Evolutionary conservation across 768 basidiomycete genomes (phyloP).

Genomic region (Amanita brunnescens): DNA sequence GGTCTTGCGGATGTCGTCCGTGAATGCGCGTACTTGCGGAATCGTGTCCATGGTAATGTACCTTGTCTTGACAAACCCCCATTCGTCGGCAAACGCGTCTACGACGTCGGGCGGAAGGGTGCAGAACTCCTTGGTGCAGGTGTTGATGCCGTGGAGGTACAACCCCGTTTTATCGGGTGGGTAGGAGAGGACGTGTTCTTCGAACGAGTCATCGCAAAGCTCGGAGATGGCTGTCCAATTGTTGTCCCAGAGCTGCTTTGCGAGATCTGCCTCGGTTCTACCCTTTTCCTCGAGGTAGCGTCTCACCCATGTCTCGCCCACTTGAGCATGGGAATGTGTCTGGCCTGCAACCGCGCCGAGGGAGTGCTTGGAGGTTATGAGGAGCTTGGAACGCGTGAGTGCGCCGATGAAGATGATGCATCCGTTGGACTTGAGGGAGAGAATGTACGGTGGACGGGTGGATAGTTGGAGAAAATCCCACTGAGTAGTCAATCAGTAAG

Average conservation of each 20-base stretch:
- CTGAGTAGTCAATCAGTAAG: constrained; percentile 27
- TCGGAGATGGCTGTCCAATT: constrained; percentile 90
- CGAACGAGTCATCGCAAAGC: constrained; percentile 97
- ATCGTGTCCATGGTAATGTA: constrained; percentile 53
- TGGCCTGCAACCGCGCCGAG: constrained; percentile 47
- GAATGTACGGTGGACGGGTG: constrained; percentile 69
- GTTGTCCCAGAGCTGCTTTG: constrained; percentile 64
- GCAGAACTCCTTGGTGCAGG: constrained; percentile 52
- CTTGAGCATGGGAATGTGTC: constrained; percentile 63
- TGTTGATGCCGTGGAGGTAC: constrained; percentile 89
- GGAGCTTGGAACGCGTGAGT: constrained; percentile 59
- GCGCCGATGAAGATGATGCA: constrained; percentile 96
- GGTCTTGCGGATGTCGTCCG: constrained; percentile 54
- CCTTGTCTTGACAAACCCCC: constrained; percentile 83
- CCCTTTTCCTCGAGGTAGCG: constrained; percentile 53
- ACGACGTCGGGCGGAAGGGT: constrained; percentile 64
- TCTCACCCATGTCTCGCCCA: constrained; percentile 77
- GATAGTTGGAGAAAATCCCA: constrained; percentile 66
- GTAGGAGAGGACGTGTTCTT: constrained; percentile 91
- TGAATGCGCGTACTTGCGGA: constrained; percentile 63
- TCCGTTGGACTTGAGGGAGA: constrained; percentile 92
- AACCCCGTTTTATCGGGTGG: constrained; percentile 77
- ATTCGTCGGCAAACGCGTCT: constrained; percentile 75
- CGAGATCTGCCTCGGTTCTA: constrained; percentile 68
- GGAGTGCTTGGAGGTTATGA: constrained; percentile 91